Evolutionary conservation across 2,329 filamentous ascomycete species (phyloP).

Genomic region (Colletotrichum melonis): DNA sequence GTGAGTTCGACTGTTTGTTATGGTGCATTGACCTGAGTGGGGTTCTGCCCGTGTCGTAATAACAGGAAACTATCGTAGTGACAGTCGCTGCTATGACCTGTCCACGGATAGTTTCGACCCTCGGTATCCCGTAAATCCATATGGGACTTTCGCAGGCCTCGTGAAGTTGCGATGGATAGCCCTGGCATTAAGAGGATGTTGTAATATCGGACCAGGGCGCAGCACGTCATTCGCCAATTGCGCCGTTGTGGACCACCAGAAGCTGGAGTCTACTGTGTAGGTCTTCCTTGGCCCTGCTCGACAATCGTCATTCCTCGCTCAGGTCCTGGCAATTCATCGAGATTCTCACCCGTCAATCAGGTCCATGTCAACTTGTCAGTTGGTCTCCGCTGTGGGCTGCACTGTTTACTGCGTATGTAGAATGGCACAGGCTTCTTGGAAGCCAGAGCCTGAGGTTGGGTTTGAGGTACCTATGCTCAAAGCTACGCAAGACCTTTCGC

Average conservation of each 20-base stretch:
- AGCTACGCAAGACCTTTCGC: neutral
- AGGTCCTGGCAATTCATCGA: conserved; percentile 3
- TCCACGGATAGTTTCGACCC: too few relatives aligned
- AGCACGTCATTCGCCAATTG: conserved; percentile 14
- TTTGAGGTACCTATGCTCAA: neutral
- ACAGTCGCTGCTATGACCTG: conserved; percentile 1
- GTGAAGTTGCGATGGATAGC: neutral
- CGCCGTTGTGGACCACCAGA: neutral
- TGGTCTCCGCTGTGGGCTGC: conserved; percentile 1
- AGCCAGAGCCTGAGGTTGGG: neutral
- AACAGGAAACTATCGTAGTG: neutral
- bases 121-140: too few relatives aligned
- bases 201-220: neutral
- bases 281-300: neutral
- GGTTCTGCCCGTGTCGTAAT: neutral
- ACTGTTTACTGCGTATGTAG: neutral
- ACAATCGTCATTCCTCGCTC: neutral
- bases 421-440: conserved; percentile 18
- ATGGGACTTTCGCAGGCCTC: neutral
- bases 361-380: conserved; percentile 4
- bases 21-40: conserved; percentile 22
- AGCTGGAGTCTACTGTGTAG: conserved; percentile 3
- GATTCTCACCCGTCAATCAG: conserved; percentile 12
- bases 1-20: conserved; percentile 17
- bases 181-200: neutral